Percentiles rank a stretch among this genome's conserved stretches.
Conservation (phyloP, 352 stramenopile genomes). For the Globisporangium solare region DNA sequence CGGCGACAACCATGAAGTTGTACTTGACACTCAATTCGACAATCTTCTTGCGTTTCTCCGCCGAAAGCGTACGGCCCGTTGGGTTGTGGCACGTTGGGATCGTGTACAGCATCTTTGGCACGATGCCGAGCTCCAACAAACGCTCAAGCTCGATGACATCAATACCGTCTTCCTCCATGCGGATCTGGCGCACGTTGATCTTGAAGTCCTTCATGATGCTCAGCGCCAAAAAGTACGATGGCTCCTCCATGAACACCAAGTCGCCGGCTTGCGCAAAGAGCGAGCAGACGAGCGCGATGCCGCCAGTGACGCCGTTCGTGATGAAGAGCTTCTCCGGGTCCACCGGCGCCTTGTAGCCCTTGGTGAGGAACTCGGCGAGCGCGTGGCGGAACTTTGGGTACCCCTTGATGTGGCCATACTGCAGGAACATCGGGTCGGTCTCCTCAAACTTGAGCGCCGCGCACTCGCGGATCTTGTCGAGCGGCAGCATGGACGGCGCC, state of each 20-base stretch:
- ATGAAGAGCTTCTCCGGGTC: slow-evolving; percentile 88
- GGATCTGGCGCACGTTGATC: slow-evolving; percentile 85
- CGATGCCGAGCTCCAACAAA: slow-evolving; percentile 64
- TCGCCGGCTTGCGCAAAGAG: slow-evolving; percentile 85
- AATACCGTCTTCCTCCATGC: slow-evolving; percentile 87
- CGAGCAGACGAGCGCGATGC: slow-evolving; percentile 88
- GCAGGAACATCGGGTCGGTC: slow-evolving; percentile 83
- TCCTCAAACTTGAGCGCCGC: slow-evolving; percentile 80
- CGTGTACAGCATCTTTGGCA: slow-evolving; percentile 92
- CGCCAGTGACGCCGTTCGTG: slow-evolving; percentile 91
- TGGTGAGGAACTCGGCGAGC: slow-evolving; percentile 73
- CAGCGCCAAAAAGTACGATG: slow-evolving; percentile 92
- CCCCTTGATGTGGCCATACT: slow-evolving; percentile 87
- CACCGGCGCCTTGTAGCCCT: slow-evolving; percentile 70
- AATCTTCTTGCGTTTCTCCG: slow-evolving; percentile 83
- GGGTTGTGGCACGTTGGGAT: slow-evolving; percentile 95
- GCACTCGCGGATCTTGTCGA: slow-evolving; percentile 82
- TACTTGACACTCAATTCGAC: slow-evolving; percentile 87
- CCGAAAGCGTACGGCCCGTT: slow-evolving; percentile 84
- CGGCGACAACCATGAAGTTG: slow-evolving; percentile 87
- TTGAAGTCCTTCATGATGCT: slow-evolving; percentile 95
- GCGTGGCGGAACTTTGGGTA: slow-evolving; percentile 84
- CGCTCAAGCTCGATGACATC: slow-evolving; percentile 85
- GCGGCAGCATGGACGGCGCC: slow-evolving; percentile 72
- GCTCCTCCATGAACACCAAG: slow-evolving; percentile 91